Evolutionary conservation across 371 early-diverging fungal genomes (phyloP), one percentile per base, ranked within the genome.

Genomic region (Apophysomyces variabilis): DNA sequence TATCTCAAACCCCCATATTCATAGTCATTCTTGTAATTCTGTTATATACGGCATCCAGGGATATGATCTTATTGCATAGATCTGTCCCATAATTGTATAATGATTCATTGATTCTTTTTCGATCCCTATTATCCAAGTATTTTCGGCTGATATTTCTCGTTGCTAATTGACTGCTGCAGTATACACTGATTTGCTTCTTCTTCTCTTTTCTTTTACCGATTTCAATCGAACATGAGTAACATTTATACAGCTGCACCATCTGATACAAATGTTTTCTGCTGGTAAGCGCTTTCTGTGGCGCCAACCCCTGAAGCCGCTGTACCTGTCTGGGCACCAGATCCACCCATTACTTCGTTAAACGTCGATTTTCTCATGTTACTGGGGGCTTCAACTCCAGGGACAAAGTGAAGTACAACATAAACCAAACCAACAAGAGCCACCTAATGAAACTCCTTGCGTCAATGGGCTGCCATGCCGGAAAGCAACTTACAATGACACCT

Each of bases 281-380:
- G 39, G 16, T 57, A 64, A 12, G 46, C 26, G 21, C 45, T 39
- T 11, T n/a, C 26, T 7, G 39, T 26, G n/a, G 39, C 60, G 35
- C 37, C 47, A 44, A 13, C 43, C 3, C 18, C 50, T 9, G 38
- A n/a, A 12, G 47, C 36, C 5, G 32, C 47, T 21, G 12, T 41
- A 41, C 47, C n/a, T 50, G 21, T 13, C 11, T 26, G n/a, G 13
- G 57, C 38, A 18, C 38, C 47, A n/a, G 38, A 37, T 37, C 37
- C 46, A 9, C 60, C 60, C 12, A 66, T 59, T 1, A 60, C 12
- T 54, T 66, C 60, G 14, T 66, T 45, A 41, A 56, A 59, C 13
- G 66, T 43, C 9, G 37, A 13, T 18, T 50, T n/a, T 54, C 41
- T 46, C 66, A 66, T 66, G 50, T 66, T 66, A 45, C 54, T 59